These are phyloP conservation scores for Leccinum obscurum DNA, from an alignment of 768 basidiomycete genomes.

Conservation along the genomic window DNA sequence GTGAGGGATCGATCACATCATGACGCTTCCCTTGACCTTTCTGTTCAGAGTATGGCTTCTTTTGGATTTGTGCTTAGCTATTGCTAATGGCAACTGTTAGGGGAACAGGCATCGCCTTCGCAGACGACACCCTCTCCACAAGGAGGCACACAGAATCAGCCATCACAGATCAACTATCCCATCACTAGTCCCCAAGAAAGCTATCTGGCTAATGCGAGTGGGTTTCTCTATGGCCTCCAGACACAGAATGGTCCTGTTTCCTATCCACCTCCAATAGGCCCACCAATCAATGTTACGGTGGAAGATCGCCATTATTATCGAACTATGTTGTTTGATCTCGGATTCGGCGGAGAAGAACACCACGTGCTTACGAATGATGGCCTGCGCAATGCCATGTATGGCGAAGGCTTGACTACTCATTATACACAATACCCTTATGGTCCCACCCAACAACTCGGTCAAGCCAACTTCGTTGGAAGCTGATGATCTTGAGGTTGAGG, in stretches of 20 bases:
- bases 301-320: slow-evolving; percentile 73
- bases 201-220: slow-evolving; percentile 16
- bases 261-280: slow-evolving; percentile 37
- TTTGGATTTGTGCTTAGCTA: slow-evolving; percentile 1
- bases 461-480: slow-evolving; percentile 26
- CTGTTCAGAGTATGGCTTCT: slow-evolving; percentile 48
- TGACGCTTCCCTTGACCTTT: slow-evolving; percentile 52
- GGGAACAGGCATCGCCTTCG: slow-evolving; percentile 20
- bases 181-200: slow-evolving; percentile 20
- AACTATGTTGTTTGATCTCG: slow-evolving; percentile 74
- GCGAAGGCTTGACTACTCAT: slow-evolving; percentile 38
- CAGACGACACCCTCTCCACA: slow-evolving; percentile 29
- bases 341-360: slow-evolving; percentile 51
- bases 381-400: slow-evolving; percentile 26
- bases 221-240: slow-evolving; percentile 15
- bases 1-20: slow-evolving; percentile 39
- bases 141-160: slow-evolving; percentile 11
- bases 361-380: slow-evolving; percentile 24
- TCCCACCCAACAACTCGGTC: slow-evolving; percentile 21
- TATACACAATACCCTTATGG: slow-evolving; percentile 37
- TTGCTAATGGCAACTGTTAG: slow-evolving; percentile 19
- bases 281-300: slow-evolving; percentile 28
- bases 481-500: slow-evolving; percentile 2
- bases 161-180: slow-evolving; percentile 19
- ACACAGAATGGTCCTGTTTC: slow-evolving; percentile 17